phyloP scores from a whole-genome alignment of 345 rosid genomes.

The Gossypium bickii region DNA sequence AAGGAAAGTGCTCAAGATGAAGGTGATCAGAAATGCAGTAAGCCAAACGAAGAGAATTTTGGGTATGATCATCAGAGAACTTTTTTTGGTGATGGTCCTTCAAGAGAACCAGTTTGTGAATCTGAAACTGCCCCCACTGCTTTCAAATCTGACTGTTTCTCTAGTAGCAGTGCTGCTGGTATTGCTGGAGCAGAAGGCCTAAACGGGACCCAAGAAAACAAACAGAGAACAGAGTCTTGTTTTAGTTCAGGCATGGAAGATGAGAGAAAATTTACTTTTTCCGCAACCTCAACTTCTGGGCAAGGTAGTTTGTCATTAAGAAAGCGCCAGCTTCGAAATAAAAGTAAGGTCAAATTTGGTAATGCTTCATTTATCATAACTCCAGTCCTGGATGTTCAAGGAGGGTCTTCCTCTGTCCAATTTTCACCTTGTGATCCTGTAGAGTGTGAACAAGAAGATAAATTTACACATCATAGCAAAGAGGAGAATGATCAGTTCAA shows the following conservation, averaged over 20 bases:
- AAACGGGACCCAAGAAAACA: conserved; percentile 25
- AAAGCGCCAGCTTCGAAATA: conserved; percentile 38
- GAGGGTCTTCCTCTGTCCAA: conserved; percentile 19
- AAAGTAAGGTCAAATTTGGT: conserved; percentile 31
- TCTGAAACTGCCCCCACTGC: conserved; percentile 23
- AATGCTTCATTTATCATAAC: conserved; percentile 28
- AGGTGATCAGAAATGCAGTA: too few species aligned
- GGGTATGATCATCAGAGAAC: conserved; percentile 13
- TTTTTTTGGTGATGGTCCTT: conserved; percentile 19
- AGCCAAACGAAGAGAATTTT: too few species aligned
- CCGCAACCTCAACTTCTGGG: conserved; percentile 44
- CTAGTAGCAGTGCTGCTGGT: conserved; percentile 14
- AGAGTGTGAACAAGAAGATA: conserved; percentile 28
- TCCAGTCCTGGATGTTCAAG: conserved; percentile 28
- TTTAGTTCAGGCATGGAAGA: conserved; percentile 35
- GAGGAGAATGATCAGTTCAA: conserved; percentile 23
- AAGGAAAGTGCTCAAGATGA: too few species aligned
- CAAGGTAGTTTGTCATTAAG: conserved; percentile 22
- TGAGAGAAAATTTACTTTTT: conserved; percentile 44
- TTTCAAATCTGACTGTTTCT: conserved; percentile 19
- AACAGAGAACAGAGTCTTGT: conserved; percentile 22
- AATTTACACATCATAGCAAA: conserved; percentile 17
- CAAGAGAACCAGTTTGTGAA: conserved; percentile 24
- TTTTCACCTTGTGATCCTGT: conserved; percentile 14
- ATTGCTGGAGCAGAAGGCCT: conserved; percentile 30